phyloP scores from a whole-genome alignment of 2,329 filamentous ascomycete species.

The Penicillium capsulatum region DNA sequence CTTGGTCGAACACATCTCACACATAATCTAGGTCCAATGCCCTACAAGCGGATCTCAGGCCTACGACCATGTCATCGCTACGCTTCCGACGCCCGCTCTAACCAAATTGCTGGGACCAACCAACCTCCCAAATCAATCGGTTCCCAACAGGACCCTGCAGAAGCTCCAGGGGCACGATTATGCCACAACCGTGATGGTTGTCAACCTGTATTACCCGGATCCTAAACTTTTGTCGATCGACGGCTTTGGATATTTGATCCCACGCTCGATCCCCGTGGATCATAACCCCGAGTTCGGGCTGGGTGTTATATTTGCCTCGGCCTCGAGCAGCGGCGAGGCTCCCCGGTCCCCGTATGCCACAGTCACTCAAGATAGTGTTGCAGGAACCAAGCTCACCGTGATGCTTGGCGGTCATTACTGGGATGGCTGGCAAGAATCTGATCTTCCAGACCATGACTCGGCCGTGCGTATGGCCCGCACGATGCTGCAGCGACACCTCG shows the following conservation, averaged over 20 bases:
- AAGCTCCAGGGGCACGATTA: constrained; percentile 44
- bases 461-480: constrained; percentile 65
- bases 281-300: constrained; percentile 79
- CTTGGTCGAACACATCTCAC: constrained; percentile 7
- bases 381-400: constrained; percentile 82
- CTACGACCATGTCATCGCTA: constrained; percentile 34
- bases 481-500: constrained; percentile 69
- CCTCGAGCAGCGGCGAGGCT: constrained; percentile 53
- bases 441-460: constrained; percentile 61
- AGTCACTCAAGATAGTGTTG: constrained; percentile 43
- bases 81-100: constrained; percentile 28
- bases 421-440: constrained; percentile 54
- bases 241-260: constrained; percentile 91
- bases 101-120: constrained; percentile 20
- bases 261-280: constrained; percentile 63
- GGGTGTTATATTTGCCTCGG: constrained; percentile 87
- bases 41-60: constrained; percentile 6
- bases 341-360: neutral
- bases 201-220: constrained; percentile 79
- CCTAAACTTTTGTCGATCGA: constrained; percentile 59
- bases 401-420: constrained; percentile 95
- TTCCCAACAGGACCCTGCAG: constrained; percentile 20
- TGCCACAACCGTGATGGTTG: constrained; percentile 80
- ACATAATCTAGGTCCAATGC: constrained; percentile 16
- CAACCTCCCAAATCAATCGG: constrained; percentile 5